Conservation (phyloP, 768 basidiomycete species). For the Dioszegia aurantiaca region DNA sequence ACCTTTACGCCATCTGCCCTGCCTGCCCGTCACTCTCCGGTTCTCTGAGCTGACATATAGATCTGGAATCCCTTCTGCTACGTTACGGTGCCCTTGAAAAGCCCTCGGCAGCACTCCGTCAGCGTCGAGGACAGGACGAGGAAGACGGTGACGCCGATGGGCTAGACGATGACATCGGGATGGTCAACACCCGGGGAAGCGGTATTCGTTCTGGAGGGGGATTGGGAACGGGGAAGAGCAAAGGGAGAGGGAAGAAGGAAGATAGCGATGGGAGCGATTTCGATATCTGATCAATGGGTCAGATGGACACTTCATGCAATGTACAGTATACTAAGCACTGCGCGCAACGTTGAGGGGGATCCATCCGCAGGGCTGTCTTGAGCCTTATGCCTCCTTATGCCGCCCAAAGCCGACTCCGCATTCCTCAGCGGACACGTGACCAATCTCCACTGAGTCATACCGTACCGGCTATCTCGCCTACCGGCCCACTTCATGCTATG, state of each 20-base stretch:
- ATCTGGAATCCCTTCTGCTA: constrained; percentile 53
- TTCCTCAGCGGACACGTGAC: no score
- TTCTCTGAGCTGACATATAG: constrained; percentile 23
- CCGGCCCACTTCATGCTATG: no score
- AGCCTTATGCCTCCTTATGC: no score
- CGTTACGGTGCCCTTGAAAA: constrained; percentile 64
- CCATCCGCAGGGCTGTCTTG: neutral
- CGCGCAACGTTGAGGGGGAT: neutral
- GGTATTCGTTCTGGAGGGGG: constrained; percentile 41
- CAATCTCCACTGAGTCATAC: no score
- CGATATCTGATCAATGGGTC: constrained; percentile 56
- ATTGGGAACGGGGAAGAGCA: constrained; percentile 53
- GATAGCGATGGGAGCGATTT: constrained; percentile 72
- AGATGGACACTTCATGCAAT: no score
- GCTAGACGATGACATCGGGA: constrained; percentile 56
- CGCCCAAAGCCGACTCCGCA: neutral
- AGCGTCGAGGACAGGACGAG: constrained; percentile 43
- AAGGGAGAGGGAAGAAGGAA: constrained; percentile 45
- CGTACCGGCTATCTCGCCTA: neutral
- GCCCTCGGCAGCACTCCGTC: constrained; percentile 49
- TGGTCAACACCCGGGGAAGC: constrained; percentile 53
- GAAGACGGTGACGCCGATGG: constrained; percentile 52
- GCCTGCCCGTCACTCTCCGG: no score
- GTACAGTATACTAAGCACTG: no score
- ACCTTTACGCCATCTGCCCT: no score